Conservation (phyloP, 257 asterid species). For the Vinca minor region DNA sequence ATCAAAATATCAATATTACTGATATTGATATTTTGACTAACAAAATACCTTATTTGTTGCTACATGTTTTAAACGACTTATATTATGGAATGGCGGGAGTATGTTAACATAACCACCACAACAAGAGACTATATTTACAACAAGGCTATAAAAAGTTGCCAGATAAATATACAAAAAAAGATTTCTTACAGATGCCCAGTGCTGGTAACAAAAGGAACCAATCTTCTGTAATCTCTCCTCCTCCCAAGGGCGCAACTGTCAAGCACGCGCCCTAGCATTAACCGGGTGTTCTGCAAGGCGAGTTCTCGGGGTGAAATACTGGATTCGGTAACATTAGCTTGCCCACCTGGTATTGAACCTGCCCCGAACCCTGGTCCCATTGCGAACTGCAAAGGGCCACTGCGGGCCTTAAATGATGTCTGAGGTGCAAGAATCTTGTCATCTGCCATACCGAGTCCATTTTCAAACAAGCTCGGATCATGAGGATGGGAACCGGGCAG, state of each 20-base stretch:
- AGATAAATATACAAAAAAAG: slow-evolving; percentile 3
- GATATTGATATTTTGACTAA: no score
- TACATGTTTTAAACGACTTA: no score
- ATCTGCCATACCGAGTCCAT: slow-evolving; percentile 52
- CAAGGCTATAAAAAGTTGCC: slow-evolving; percentile 19
- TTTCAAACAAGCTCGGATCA: slow-evolving; percentile 58
- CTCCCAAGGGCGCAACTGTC: slow-evolving; percentile 84
- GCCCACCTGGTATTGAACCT: slow-evolving; percentile 33
- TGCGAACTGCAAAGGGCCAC: slow-evolving; percentile 87
- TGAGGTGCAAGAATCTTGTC: slow-evolving; percentile 81
- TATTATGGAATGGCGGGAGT: no score
- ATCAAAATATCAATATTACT: no score
- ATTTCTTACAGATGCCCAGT: slow-evolving; percentile 42
- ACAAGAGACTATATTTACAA: slow-evolving; percentile 29
- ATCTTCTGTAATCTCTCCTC: slow-evolving; percentile 82
- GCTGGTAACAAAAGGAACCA: slow-evolving; percentile 85
- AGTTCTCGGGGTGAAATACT: slow-evolving; percentile 59
- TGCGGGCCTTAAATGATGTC: slow-evolving; percentile 86
- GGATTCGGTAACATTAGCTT: slow-evolving; percentile 37
- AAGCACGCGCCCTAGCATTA: slow-evolving; percentile 87
- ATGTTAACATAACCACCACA: slow-evolving; percentile 24
- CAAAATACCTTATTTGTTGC: no score
- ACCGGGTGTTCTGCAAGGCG: slow-evolving; percentile 75
- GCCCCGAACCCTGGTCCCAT: slow-evolving; percentile 48
- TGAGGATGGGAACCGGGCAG: slow-evolving; percentile 73